Evolutionary conservation across 2,329 filamentous ascomycete species (phyloP).

Genomic region (Cryoendolithus antarcticus): DNA sequence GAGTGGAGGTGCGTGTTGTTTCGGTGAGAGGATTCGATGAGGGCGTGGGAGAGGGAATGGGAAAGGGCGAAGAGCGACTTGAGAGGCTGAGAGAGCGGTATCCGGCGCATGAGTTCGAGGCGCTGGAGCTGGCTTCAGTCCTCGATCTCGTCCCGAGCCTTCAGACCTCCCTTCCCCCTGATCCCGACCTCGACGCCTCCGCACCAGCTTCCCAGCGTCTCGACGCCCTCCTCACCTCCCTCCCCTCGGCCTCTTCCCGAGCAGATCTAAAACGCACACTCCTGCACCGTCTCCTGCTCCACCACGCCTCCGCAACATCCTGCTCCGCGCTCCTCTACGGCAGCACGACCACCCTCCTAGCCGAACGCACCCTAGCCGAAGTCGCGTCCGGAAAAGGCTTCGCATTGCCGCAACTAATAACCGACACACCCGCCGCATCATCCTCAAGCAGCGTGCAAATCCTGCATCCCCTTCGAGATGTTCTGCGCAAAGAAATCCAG

Average conservation of each 20-base stretch:
- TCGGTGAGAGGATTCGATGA: too few species aligned
- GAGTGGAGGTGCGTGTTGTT: too few species aligned
- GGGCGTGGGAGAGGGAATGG: too few species aligned
- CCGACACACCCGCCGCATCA: constrained; percentile 53
- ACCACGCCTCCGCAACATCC: constrained; percentile 44
- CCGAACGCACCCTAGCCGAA: constrained; percentile 72
- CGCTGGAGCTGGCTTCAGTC: too few species aligned
- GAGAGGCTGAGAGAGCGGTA: too few species aligned
- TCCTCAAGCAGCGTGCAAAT: constrained; percentile 41
- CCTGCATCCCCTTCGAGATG: constrained; percentile 72
- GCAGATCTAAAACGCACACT: constrained; percentile 52
- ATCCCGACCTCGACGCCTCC: constrained; percentile 1
- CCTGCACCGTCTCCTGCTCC: constrained; percentile 57
- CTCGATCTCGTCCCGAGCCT: too few species aligned
- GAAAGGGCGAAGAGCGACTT: too few species aligned
- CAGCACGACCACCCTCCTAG: constrained; percentile 76
- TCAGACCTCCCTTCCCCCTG: neutral
- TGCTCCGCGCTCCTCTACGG: constrained; percentile 70
- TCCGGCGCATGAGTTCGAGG: too few species aligned
- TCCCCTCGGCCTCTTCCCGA: constrained; percentile 53
- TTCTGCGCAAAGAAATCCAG: constrained; percentile 68
- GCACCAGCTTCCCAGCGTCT: neutral
- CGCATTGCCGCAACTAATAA: constrained; percentile 66
- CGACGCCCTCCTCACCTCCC: constrained; percentile 36
- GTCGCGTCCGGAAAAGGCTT: constrained; percentile 86